These are phyloP conservation scores for Penicillium thymicola DNA, from an alignment of 2,329 filamentous ascomycete genomes.

Conservation along the genomic window DNA sequence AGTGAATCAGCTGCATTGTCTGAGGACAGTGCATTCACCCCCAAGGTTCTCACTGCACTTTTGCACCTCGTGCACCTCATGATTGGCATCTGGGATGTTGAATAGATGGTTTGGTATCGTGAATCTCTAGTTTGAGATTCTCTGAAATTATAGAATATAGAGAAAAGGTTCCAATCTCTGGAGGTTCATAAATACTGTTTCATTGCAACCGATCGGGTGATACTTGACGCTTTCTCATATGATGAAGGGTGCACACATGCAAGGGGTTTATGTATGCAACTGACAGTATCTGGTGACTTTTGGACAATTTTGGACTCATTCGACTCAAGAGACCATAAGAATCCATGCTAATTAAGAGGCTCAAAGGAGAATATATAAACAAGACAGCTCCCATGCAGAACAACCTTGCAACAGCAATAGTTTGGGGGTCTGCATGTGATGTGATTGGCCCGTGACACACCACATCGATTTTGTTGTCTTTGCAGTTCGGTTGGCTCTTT, in stretches of 20 bases:
- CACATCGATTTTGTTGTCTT: conserved; percentile 9
- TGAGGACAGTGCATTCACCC: conserved; percentile 7
- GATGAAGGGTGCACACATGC: not conserved
- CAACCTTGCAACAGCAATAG: not conserved
- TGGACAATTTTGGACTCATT: not conserved
- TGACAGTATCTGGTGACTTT: not conserved
- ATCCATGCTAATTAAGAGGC: not conserved
- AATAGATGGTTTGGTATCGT: not conserved
- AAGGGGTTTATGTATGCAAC: not conserved
- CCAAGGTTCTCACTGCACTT: conserved; percentile 14
- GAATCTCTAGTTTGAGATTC: not conserved
- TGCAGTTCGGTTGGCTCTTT: conserved; percentile 4
- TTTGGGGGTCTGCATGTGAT: conserved; percentile 6
- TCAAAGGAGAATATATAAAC: not conserved
- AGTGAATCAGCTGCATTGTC: not conserved
- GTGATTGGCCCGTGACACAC: conserved; percentile 27
- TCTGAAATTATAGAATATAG: not conserved
- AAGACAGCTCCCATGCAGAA: not conserved
- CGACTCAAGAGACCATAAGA: not conserved
- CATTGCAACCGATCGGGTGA: not conserved
- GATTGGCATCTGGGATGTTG: not conserved
- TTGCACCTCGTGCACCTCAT: not conserved
- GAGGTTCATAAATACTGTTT: not conserved
- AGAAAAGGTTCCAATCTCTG: not conserved
- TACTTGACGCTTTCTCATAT: not conserved